Percentiles rank a stretch among this genome's conserved stretches.
These are phyloP conservation scores for Canna indica DNA, from an alignment of 176 grass and related monocot genomes.

Conservation along the genomic window DNA sequence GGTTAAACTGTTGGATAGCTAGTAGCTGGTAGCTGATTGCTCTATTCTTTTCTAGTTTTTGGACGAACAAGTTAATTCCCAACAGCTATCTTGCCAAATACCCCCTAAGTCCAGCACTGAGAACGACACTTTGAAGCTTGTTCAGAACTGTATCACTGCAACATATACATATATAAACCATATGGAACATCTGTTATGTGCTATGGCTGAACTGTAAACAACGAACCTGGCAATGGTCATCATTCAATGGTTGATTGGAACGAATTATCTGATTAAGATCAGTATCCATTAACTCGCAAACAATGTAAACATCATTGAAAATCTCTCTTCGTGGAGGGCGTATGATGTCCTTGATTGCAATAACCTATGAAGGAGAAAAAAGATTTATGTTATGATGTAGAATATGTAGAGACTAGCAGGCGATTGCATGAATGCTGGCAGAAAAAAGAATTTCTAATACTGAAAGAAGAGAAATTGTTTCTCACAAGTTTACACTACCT, in stretches of 20 bases:
- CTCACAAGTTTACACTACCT: too few species aligned
- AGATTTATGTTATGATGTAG: slow-evolving; percentile 20
- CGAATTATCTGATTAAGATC: slow-evolving; percentile 94
- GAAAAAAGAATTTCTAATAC: not conserved
- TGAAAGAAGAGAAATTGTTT: too few species aligned
- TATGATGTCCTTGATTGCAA: slow-evolving; percentile 77
- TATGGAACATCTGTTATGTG: slow-evolving; percentile 6
- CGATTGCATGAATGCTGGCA: not conserved
- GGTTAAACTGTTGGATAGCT: too few species aligned
- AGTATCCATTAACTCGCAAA: slow-evolving; percentile 88
- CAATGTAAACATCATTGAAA: slow-evolving; percentile 91
- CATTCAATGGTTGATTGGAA: slow-evolving; percentile 70
- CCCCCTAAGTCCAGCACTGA: too few species aligned
- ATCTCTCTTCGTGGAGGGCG: slow-evolving; percentile 64
- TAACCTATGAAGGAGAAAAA: slow-evolving; percentile 35
- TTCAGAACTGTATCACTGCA: slow-evolving; percentile 4
- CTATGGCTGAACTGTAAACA: not conserved
- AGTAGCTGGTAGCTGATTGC: too few species aligned
- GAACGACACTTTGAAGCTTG: too few species aligned
- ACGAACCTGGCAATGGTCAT: slow-evolving; percentile 92
- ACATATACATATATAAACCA: not conserved
- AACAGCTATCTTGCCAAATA: too few species aligned
- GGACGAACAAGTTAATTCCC: too few species aligned
- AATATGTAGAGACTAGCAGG: slow-evolving; percentile 21
- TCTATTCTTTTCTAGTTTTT: too few species aligned